Base-by-base conservation (phyloP, 2,329 filamentous ascomycete species). In the Coniochaeta ligniaria region DNA sequence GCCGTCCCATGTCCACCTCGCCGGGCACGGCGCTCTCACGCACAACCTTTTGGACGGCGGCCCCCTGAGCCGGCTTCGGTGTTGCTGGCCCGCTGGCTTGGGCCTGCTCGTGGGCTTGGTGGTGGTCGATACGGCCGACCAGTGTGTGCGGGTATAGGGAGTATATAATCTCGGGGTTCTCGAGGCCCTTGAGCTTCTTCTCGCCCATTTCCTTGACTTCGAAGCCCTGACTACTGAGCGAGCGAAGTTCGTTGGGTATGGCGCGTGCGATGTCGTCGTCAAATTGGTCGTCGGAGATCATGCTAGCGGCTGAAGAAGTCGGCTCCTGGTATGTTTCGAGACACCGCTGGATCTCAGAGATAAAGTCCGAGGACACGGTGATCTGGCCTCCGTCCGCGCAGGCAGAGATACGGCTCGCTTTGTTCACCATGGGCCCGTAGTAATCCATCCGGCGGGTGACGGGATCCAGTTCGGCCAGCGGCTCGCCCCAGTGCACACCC, bases 371-470 rank as follows among this genome's bases (percentile, higher is more conserved):
- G 0, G 93, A 97, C 1, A 98, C 95, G 0, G 94, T 95, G 65
- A 98, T 97, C 72, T 99, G 94, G 0, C 95, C 95, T 63, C 95
- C 95, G 72, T 99, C 95, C 38, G 95, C 95, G 50, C 96, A 93
- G 24, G 91, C 89, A 7, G 92, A 95, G 65, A 99, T 96, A 76
- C 95, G 90, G 17, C 95, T 90, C 0, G 95, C 92, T 70, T 96
- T 93, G 76, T 99, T 99, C 69, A 99, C 95, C 92, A 99, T 99
- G 16, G 95, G 95, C 0, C 95, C 95, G 72, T 98, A 99, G 76
- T 99, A 99, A 70, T 99, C 95, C 95, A 99, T 99, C 64, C 95
- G 92, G 61, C 93, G 89, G 1, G 95, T 99, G 57, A 99, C 93
- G 0, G 95, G 95, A 74, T 99, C 95, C 57, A 89, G 90, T 74